Evolutionary conservation across 768 basidiomycete genomes (phyloP).

Genomic region (Tylopilus sp.): DNA sequence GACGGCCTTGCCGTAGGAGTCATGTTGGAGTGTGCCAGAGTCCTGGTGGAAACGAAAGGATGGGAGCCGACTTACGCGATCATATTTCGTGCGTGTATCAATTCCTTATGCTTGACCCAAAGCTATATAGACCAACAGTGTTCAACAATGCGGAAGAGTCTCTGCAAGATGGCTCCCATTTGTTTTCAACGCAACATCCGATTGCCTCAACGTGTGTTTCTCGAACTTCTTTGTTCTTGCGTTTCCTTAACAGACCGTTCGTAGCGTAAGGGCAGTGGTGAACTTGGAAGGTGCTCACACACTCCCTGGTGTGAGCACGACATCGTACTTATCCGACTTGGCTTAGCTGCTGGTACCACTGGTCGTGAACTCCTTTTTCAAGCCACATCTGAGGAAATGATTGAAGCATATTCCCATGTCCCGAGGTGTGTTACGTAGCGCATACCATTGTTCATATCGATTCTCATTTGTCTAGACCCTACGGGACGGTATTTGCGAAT

Average conservation of each 20-base stretch:
- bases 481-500: slow-evolving; percentile 84
- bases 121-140: slow-evolving; percentile 42
- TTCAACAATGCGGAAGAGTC: slow-evolving; percentile 97
- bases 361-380: slow-evolving; percentile 93
- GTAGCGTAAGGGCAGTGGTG: slow-evolving; percentile 77
- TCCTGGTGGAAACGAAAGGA: slow-evolving; percentile 58
- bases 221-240: neutral
- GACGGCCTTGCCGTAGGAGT: slow-evolving; percentile 87
- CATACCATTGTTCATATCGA: neutral
- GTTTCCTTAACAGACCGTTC: neutral
- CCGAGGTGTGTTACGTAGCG: slow-evolving; percentile 50
- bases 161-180: slow-evolving; percentile 90
- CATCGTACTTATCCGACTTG: slow-evolving; percentile 4
- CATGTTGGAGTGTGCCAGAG: slow-evolving; percentile 87
- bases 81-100: slow-evolving; percentile 70
- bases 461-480: slow-evolving; percentile 49
- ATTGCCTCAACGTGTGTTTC: slow-evolving; percentile 55
- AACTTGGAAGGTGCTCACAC: slow-evolving; percentile 75
- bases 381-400: slow-evolving; percentile 94
- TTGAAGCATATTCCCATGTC: slow-evolving; percentile 81
- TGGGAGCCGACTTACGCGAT: slow-evolving; percentile 76
- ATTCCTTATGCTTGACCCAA: neutral
- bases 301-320: neutral
- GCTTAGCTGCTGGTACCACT: slow-evolving; percentile 76
- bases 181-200: slow-evolving; percentile 89